Evolutionary conservation across 2,329 filamentous ascomycete species (phyloP).

Genomic region (Cadophora malorum): DNA sequence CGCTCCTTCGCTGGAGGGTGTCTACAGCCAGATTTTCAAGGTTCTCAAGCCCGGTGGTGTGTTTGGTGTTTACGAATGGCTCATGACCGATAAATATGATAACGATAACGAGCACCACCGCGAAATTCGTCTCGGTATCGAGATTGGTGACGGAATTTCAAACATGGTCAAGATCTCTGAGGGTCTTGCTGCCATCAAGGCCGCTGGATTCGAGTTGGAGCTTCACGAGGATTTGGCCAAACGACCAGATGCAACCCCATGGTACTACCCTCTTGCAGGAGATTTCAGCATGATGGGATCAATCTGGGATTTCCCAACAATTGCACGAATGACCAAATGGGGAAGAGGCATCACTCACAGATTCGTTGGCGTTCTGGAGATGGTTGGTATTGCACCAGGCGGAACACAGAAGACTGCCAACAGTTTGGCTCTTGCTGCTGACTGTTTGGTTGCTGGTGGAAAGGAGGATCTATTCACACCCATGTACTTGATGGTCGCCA

Average conservation of each 20-base stretch:
- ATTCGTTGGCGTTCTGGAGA: conserved; percentile 80
- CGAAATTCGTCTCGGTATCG: conserved; percentile 93
- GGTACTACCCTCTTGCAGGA: conserved; percentile 93
- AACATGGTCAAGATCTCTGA: conserved; percentile 96
- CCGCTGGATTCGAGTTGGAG: conserved; percentile 85
- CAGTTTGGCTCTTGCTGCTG: conserved; percentile 80
- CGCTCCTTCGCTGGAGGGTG: conserved; percentile 86
- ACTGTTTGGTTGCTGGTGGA: conserved; percentile 86
- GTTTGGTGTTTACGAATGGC: conserved; percentile 98
- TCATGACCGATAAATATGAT: conserved; percentile 97
- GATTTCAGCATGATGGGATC: conserved; percentile 84
- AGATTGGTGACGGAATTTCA: conserved; percentile 94
- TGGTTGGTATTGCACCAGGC: conserved; percentile 74
- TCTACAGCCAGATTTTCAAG: conserved; percentile 94
- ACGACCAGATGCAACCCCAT: conserved; percentile 77
- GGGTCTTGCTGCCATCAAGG: conserved; percentile 82
- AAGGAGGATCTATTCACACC: conserved; percentile 94
- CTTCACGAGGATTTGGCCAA: conserved; percentile 89
- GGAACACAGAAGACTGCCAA: conserved; percentile 96
- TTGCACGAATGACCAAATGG: conserved; percentile 87
- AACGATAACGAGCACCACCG: conserved; percentile 88
- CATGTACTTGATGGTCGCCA: conserved; percentile 96
- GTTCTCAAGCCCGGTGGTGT: conserved; percentile 95
- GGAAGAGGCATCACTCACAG: conserved; percentile 80
- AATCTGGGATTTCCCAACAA: conserved; percentile 79